Evolutionary conservation across 169 alveolate genomes (phyloP), one percentile per base, ranked within the genome.

Genomic region (Plasmodium knowlesi): DNA sequence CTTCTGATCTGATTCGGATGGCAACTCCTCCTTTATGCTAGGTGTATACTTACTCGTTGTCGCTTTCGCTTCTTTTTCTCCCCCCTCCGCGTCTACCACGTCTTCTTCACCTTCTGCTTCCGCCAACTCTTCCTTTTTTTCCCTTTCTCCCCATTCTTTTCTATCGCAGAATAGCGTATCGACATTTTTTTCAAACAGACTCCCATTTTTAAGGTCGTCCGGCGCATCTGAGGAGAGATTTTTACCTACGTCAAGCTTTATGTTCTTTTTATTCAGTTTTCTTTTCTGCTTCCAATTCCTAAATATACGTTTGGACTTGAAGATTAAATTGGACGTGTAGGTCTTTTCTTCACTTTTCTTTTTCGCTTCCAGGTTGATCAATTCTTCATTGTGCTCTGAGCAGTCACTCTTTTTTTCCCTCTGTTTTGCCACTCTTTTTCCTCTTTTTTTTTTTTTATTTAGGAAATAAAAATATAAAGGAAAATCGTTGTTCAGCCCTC

Each of bases 251-350:
- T 74, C 80, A 76, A 76, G 53, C 43, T 86, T 86, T 10, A 86
- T 86, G 54, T 86, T 74, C 16, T 86, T 86, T 37, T 53, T 86
- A 84, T 70, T 71, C 54, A 39, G 54, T 34, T 84, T 84, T 10
- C 92, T 73, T 76, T 76, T 74, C 88, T 86, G 86, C 57, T 86
- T 86, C 93, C 93, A 86, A 50, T 32, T 86, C 25, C 76, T 74
- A 70, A 86, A 86, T 41, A 86, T 74, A 0, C 85, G 46, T 19
- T 86, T 86, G 10, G 93, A 57, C 76, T 76, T 86, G 70, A 74
- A 86, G 61, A 86, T 61, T n/a, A 86, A 43, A 41, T 86, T 86
- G 61, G 93, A 86, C n/a, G 71, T 86, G 43, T 74, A 86, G 54
- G 76, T 84, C 80, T 76, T 86, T 25, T 86, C 93, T 43, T 76